Evolutionary conservation across 2,329 filamentous ascomycete species (phyloP).

Genomic region (Pseudocercospora fuligena): DNA sequence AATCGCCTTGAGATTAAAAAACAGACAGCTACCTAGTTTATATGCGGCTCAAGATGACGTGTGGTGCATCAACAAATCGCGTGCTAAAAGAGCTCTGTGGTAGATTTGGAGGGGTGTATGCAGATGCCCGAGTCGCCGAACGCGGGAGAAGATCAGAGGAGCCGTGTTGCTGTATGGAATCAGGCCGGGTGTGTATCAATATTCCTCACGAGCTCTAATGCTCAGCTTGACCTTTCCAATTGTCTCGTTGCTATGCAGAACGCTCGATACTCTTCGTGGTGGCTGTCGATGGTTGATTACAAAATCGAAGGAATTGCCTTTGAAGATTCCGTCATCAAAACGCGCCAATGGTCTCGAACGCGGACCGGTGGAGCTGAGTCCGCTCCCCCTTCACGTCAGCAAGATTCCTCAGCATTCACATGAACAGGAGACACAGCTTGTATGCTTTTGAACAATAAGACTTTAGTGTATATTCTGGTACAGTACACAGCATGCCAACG

Average conservation of each 20-base stretch:
- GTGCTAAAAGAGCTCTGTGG: conserved; percentile 14
- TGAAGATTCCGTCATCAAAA: conserved; percentile 4
- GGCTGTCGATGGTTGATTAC: not conserved
- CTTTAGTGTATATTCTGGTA: conserved; percentile 27
- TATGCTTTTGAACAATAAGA: conserved; percentile 1
- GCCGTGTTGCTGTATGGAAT: conserved; percentile 2
- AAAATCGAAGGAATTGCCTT: not conserved
- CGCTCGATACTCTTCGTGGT: not conserved
- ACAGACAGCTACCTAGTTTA: conserved; percentile 3
- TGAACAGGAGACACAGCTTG: not conserved
- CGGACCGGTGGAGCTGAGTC: not conserved
- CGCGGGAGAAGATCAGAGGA: not conserved
- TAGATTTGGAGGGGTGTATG: not conserved
- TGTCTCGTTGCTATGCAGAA: not conserved
- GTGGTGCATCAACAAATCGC: conserved; percentile 8
- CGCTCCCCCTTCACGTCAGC: not conserved
- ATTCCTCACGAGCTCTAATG: not conserved
- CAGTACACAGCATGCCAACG: conserved; percentile 31
- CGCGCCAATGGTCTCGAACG: not conserved
- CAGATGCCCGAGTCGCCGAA: conserved; percentile 3
- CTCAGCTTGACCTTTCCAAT: not conserved
- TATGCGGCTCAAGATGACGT: conserved; percentile 20
- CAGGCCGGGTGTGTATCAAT: not conserved
- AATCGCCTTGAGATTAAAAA: not conserved
- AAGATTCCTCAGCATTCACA: not conserved